A percentile compares a stretch with the other conserved stretches of the same genome.
Conservation (phyloP, 2,329 filamentous ascomycete genomes). For the Epichloe sp. region DNA sequence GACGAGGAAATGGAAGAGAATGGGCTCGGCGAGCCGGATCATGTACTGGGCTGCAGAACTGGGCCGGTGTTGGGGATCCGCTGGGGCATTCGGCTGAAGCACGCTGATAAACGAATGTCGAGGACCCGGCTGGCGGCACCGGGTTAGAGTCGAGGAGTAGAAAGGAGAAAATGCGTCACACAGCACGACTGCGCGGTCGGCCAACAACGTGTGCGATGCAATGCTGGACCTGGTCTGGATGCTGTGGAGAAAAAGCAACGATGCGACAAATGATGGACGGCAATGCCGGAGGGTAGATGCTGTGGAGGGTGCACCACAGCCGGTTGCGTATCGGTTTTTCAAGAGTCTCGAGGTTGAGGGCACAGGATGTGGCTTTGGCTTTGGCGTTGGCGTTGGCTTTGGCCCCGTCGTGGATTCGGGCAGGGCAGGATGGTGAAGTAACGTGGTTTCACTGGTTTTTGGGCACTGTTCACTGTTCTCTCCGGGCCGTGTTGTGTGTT, state of each 20-base stretch:
- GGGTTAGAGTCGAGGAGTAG: neutral
- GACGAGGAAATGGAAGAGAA: constrained; percentile 7
- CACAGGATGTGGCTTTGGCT: neutral
- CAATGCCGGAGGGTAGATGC: neutral
- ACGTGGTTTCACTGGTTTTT: too few species aligned
- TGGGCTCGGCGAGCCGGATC: constrained; percentile 7
- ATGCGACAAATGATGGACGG: neutral
- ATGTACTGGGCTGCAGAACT: constrained; percentile 7
- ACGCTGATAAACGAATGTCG: neutral
- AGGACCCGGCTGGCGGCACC: neutral
- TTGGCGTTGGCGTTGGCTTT: too few species aligned
- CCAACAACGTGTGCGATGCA: neutral
- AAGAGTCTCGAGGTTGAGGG: neutral
- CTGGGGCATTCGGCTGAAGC: constrained; percentile 5
- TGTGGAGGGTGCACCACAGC: neutral
- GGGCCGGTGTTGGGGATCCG: constrained; percentile 1
- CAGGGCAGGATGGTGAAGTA: neutral
- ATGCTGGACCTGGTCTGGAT: neutral
- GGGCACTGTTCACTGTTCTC: neutral
- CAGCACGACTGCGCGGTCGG: constrained; percentile 2
- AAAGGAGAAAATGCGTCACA: constrained; percentile 4
- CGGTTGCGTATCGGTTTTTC: neutral
- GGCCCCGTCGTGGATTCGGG: neutral
- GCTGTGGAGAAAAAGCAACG: neutral
- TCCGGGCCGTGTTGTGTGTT: too few species aligned